Evolutionary conservation across 371 early-diverging fungal genomes (phyloP).

Genomic region (Mucor velutinosus): DNA sequence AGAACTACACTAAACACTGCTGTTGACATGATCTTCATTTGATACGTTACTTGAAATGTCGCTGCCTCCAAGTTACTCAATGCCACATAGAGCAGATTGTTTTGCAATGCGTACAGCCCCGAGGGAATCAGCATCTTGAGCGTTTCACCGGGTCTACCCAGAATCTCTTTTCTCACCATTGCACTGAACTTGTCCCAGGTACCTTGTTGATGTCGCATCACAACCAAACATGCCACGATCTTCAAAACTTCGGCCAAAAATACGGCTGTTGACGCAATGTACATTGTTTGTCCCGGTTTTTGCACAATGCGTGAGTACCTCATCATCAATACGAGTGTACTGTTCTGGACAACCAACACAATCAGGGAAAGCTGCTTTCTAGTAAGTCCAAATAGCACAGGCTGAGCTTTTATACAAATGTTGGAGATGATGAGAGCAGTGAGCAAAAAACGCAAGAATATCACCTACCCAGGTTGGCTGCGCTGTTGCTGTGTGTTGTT

Average conservation of each 20-base stretch:
- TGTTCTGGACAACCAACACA: conserved; percentile 63
- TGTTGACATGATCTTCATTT: conserved; percentile 95
- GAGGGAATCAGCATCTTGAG: conserved; percentile 83
- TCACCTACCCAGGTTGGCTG: conserved; percentile 9
- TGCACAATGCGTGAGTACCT: conserved; percentile 58
- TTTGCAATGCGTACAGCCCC: conserved; percentile 90
- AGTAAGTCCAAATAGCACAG: conserved; percentile 34
- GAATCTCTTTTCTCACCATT: conserved; percentile 50
- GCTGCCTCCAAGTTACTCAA: conserved; percentile 88
- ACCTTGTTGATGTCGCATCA: conserved; percentile 40
- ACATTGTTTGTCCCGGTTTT: conserved; percentile 59
- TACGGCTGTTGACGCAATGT: conserved; percentile 70
- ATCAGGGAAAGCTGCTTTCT: conserved; percentile 59
- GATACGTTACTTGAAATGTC: conserved; percentile 95
- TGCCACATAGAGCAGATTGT: conserved; percentile 91
- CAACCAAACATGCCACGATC: conserved; percentile 47
- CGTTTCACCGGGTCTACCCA: conserved; percentile 57
- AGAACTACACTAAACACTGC: conserved; percentile 88
- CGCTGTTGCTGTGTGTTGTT: neutral
- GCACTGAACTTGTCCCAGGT: conserved; percentile 23
- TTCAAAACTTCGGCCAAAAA: conserved; percentile 66
- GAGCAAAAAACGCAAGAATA: neutral
- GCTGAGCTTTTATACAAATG: conserved; percentile 23
- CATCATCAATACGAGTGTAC: conserved; percentile 67
- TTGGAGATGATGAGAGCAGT: neutral